phyloP scores from a whole-genome alignment of 75 land plant genomes.

The Adiantum capillusveneris region DNA sequence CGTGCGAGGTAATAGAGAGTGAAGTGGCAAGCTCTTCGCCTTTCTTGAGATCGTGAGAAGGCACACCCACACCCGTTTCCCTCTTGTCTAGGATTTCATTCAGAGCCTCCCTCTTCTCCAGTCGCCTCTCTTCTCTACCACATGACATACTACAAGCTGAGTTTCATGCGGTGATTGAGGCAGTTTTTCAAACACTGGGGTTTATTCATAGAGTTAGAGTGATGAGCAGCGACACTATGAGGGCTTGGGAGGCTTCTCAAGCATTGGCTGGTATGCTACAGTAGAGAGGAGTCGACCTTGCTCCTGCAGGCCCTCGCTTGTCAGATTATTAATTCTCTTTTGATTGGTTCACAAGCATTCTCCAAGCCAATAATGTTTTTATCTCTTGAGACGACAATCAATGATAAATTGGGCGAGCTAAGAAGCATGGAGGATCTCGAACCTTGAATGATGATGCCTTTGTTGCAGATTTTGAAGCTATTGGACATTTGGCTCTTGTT shows the following conservation, averaged over 20 bases:
- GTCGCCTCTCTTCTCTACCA: constrained; percentile 55
- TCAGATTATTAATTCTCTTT: constrained; percentile 29
- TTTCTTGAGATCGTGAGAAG: constrained; percentile 69
- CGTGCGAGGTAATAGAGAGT: constrained; percentile 9
- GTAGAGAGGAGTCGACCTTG: no score
- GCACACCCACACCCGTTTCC: constrained; percentile 43
- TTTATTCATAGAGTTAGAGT: no score
- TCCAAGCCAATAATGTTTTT: no score
- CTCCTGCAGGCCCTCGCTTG: no score
- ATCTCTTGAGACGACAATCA: no score
- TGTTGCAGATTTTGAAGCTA: constrained; percentile 3
- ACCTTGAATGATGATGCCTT: not conserved
- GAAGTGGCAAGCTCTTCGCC: constrained; percentile 22
- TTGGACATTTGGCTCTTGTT: constrained; percentile 8
- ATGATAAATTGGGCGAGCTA: not conserved
- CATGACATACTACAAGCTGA: no score
- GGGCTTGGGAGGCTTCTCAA: no score
- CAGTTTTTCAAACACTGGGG: constrained; percentile 58
- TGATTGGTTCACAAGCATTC: constrained; percentile 32
- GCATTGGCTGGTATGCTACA: no score
- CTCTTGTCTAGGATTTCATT: constrained; percentile 41
- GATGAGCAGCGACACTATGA: no score
- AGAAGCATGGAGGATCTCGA: not conserved
- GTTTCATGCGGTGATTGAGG: no score
- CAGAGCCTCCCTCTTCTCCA: constrained; percentile 50